Base-by-base conservation (phyloP, 805 yeast genomes). In the Ogataea minuta region DNA sequence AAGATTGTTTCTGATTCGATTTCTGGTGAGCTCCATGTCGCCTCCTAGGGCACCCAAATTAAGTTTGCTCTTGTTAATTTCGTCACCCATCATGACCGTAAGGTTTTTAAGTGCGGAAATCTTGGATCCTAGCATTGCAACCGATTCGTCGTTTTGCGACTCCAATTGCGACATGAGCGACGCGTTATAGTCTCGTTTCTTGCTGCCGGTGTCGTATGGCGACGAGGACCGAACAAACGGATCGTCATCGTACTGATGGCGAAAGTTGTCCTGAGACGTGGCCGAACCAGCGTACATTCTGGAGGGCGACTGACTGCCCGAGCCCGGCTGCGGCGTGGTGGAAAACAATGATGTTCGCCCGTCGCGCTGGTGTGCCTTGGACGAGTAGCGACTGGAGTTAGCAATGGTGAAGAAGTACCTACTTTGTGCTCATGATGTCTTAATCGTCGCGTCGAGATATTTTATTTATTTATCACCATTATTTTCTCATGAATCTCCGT, bases 121-220 rank as follows among this genome's bases (percentile, higher is more conserved):
- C 47, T 76, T 78, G 27, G 72, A 69, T 23, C 73, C 66, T 72
- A 83, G 74, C 2, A 70, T 62, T 15, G 70, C 67, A 48, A 77
- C 57, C 36, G 79, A 77, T 41, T 77, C 82, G 24, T 78, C 84
- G 44, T 74, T 74, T 54, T 83, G 90, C 3, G 82, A 69, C 56
- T 83, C 90, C 34, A 83, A 56, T 44, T 76, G 78, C 14, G 82
- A 72, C 49, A 80, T 52, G 40, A 72, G 67, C 19, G 77, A 62
- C 30, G 79, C 83, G 10, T 74, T 65, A 54, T 67, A 73, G 53
- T 70, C 77, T 30, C 64, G 50, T 17, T 50, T 53, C 9, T 47
- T 37, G 6, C 39, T 23, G 7, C 45, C 35, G n/a, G 55, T 52
- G 13, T 61, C 68, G 49, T 71, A 73, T 1, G 78, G 74, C 1